Evolutionary conservation across 2,329 filamentous ascomycete species (phyloP), one percentile per base, ranked within the genome.

Genomic region (Penicillium janthinellum): DNA sequence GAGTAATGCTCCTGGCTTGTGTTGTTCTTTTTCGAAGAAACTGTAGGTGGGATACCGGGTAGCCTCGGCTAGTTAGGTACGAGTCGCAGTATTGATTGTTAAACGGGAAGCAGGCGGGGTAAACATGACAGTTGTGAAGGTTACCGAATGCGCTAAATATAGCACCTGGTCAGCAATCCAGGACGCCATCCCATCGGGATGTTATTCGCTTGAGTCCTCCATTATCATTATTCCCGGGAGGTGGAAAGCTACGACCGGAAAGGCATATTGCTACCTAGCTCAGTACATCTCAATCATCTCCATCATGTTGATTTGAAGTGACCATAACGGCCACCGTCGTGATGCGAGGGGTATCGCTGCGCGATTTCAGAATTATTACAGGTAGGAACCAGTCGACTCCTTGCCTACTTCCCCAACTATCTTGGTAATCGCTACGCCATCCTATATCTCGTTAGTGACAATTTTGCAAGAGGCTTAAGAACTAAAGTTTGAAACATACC

Each of bases 341-440:
- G 28, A 4, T 31, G 28, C 7, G 28, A 31, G 7, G 6, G 25
- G 11, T 44, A 22, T 44, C 1, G 15, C 17, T 44, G 41, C 25
- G 6, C 4, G 11, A 5, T 44, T 25, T 15, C 20, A 22, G 14
- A 25, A 15, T 5, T 12, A 25, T 7, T 25, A 5, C 11, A 25
- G 20, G 15, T 35, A 17, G 8, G 15, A 49, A 37, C 7, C 2
- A 8, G 22, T 31, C 11, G 22, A 56, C 12, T 25, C 56, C 28
- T 38, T 4, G n/a, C 25, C 84, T 31, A 31, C 28, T 31, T 48
- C 58, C 47, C 58, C 53, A 4, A 47, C 15, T 17, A 63, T 39
- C 31, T 51, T 42, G 10, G 59, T 64, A n/a, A 65, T 49, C 10
- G 64, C 60, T 11, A 65, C 22, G 35, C 49, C 61, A 42, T 65